These are phyloP conservation scores for Ustilago shanxiensis DNA, from an alignment of 1,284 basidiomycete genomes.

Conservation along the genomic window DNA sequence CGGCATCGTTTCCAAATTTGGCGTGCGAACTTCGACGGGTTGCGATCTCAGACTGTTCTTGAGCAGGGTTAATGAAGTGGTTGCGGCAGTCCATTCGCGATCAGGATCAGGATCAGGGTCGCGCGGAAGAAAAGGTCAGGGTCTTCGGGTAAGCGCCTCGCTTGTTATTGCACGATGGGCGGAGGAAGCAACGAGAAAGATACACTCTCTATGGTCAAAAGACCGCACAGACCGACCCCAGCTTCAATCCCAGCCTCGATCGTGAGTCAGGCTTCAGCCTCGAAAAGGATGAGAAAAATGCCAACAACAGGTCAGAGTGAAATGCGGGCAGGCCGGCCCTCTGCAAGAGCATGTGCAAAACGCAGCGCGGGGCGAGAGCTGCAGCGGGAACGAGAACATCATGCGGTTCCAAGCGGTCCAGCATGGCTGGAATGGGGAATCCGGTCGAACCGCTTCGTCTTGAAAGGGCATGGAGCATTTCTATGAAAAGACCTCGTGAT, in stretches of 20 bases:
- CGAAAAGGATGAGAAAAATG: neutral
- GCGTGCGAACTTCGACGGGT: slow-evolving; percentile 8
- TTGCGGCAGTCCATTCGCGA: neutral
- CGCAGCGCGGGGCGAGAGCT: slow-evolving; percentile 5
- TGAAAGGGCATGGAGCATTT: neutral
- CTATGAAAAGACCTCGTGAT: neutral
- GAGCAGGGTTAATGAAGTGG: neutral
- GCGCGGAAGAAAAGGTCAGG: slow-evolving; percentile 4
- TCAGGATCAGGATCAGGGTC: slow-evolving; percentile 6
- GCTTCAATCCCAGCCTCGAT: neutral
- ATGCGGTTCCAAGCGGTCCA: slow-evolving; percentile 4
- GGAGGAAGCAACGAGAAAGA: slow-evolving; percentile 2
- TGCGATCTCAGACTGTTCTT: neutral
- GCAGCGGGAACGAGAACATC: neutral
- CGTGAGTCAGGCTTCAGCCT: neutral
- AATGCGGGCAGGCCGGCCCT: neutral
- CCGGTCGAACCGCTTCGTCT: neutral
- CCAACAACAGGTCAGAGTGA: neutral
- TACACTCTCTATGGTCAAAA: neutral
- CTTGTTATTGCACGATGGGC: slow-evolving; percentile 10
- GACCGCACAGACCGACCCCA: slow-evolving; percentile 7
- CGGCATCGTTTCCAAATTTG: slow-evolving; percentile 3
- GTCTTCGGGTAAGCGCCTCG: slow-evolving; percentile 13
- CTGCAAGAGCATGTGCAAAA: slow-evolving; percentile 2
- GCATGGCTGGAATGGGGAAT: neutral